These are phyloP conservation scores for Delitschia confertaspora DNA, from an alignment of 495 filamentous ascomycete genomes.

Conservation along the genomic window DNA sequence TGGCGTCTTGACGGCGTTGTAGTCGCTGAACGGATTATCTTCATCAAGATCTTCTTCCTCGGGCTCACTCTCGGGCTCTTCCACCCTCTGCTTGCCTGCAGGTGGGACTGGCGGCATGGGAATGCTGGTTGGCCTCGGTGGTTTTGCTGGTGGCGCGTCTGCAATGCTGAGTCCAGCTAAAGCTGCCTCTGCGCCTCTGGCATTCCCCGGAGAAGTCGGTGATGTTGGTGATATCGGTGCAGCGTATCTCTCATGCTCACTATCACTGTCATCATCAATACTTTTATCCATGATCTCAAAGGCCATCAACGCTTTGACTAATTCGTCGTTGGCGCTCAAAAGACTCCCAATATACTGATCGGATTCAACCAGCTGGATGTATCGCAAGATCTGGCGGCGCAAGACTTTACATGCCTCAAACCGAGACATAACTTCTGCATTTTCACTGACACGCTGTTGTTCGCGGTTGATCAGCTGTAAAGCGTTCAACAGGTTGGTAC, in stretches of 20 bases:
- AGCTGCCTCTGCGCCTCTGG: conserved; percentile 13
- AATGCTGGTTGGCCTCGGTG: conserved; percentile 31
- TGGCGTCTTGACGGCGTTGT: conserved; percentile 60
- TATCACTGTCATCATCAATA: conserved; percentile 93
- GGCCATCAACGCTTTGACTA: conserved; percentile 86
- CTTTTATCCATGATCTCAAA: conserved; percentile 94
- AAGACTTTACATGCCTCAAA: conserved; percentile 84
- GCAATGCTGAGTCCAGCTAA: conserved; percentile 32
- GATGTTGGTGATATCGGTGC: neutral
- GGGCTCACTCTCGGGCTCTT: conserved; percentile 34
- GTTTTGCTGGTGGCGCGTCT: conserved; percentile 32
- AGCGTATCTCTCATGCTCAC: conserved; percentile 49
- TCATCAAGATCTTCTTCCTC: conserved; percentile 33
- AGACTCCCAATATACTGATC: conserved; percentile 42
- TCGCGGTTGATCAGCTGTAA: conserved; percentile 89
- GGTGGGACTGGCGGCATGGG: conserved; percentile 34
- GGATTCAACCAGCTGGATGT: conserved; percentile 49
- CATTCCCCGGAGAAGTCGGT: neutral
- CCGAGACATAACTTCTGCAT: conserved; percentile 59
- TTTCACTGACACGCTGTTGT: conserved; percentile 76
- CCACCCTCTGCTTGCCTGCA: conserved; percentile 43
- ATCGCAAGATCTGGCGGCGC: conserved; percentile 74
- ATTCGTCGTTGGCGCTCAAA: conserved; percentile 41
- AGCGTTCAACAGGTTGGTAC: conserved; percentile 83
- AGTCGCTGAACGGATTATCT: conserved; percentile 71